Percentiles rank a stretch among this genome's conserved stretches.
These are phyloP conservation scores for Pleurotus tuber-regium DNA, from an alignment of 768 basidiomycete species.

Conservation along the genomic window DNA sequence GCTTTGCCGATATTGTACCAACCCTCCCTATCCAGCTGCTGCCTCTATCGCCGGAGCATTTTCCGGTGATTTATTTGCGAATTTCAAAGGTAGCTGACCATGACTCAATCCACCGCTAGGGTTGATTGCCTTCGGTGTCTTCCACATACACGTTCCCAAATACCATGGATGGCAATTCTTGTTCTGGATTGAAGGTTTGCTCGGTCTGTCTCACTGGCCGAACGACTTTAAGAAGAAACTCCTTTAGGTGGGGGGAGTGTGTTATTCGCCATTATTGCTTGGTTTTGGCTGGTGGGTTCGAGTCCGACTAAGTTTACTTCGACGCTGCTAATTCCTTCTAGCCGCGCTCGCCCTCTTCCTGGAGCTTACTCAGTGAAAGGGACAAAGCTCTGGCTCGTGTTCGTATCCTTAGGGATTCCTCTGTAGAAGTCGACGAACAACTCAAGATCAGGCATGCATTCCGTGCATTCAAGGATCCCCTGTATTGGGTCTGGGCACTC, in stretches of 20 bases:
- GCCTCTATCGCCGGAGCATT: conserved; percentile 47
- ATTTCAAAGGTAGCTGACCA: too few species aligned
- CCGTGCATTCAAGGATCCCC: conserved; percentile 38
- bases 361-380: conserved; percentile 32
- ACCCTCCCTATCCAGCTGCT: conserved; percentile 27
- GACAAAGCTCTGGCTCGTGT: conserved; percentile 40
- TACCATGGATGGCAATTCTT: conserved; percentile 51
- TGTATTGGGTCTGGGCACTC: conserved; percentile 49
- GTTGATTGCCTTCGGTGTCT: conserved; percentile 50
- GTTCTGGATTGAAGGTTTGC: conserved; percentile 49
- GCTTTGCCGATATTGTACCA: background rate
- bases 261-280: conserved; percentile 42
- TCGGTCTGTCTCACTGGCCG: background rate
- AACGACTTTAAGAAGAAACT: background rate
- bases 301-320: background rate
- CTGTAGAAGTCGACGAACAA: conserved; percentile 38
- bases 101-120: too few species aligned
- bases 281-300: conserved; percentile 34
- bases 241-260: conserved; percentile 36
- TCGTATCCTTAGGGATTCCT: conserved; percentile 46
- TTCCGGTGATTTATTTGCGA: too few species aligned
- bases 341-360: conserved; percentile 39
- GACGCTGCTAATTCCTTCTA: background rate
- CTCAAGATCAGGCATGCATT: conserved; percentile 43
- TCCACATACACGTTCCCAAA: conserved; percentile 39